Percentiles rank a stretch among this genome's conserved stretches.
Conservation (phyloP, 2,329 filamentous ascomycete genomes). For the Dryadomyces sulphureus region DNA sequence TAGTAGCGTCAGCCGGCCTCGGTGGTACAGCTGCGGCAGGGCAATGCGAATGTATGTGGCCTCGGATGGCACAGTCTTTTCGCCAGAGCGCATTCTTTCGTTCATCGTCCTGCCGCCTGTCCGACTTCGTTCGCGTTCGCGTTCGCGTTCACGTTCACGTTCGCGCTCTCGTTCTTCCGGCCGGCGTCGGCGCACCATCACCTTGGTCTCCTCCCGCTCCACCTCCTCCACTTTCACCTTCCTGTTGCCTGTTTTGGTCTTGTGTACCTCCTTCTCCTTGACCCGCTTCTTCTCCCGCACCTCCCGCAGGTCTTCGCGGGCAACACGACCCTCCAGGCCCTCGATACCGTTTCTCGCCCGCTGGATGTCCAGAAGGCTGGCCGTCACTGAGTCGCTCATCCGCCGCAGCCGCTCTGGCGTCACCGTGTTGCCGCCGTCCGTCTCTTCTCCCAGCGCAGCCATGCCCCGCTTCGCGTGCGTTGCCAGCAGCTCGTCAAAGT, state of each 20-base stretch:
- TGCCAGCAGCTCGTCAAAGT: slow-evolving; percentile 35
- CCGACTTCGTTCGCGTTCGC: not conserved
- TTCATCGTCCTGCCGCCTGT: not conserved
- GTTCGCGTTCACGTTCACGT: not conserved
- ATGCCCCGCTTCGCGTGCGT: slow-evolving; percentile 13
- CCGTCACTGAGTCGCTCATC: slow-evolving; percentile 37
- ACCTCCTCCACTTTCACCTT: not conserved
- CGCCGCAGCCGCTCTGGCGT: slow-evolving; percentile 13
- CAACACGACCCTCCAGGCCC: slow-evolving; percentile 37
- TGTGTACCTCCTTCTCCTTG: not conserved
- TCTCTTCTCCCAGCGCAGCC: slow-evolving; percentile 14
- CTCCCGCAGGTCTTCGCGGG: slow-evolving; percentile 16
- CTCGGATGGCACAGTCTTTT: not conserved
- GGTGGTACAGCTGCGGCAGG: slow-evolving; percentile 31
- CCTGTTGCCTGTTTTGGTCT: not conserved
- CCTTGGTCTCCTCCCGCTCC: not conserved
- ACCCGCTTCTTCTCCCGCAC: slow-evolving; percentile 13
- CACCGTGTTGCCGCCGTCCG: slow-evolving; percentile 7
- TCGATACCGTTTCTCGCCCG: slow-evolving; percentile 44
- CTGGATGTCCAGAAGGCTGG: slow-evolving; percentile 35
- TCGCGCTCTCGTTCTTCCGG: slow-evolving; percentile 2
- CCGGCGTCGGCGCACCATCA: not conserved
- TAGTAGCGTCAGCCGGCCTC: slow-evolving; percentile 31
- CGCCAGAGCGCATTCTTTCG: not conserved
- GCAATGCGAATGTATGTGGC: slow-evolving; percentile 24